Percentiles rank a stretch among this genome's conserved stretches.
Evolutionary conservation across 345 rosid species (phyloP).

Genomic region (Camelina laxa): DNA sequence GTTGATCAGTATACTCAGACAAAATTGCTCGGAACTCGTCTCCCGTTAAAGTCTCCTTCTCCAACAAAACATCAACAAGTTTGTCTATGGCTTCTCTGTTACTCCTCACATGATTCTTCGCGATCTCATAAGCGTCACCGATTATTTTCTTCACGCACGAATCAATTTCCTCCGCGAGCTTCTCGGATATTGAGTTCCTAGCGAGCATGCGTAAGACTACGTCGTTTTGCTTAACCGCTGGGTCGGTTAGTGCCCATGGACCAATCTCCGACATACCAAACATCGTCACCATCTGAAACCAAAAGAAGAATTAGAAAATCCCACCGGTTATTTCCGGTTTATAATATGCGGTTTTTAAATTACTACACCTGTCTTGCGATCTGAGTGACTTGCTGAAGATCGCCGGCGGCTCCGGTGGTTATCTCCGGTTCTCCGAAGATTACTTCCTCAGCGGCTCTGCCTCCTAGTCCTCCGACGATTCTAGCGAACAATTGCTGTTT

Average conservation of each 20-base stretch:
- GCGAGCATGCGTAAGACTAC: conserved; percentile 70
- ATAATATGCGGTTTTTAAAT: neutral
- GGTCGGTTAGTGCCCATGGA: conserved; percentile 67
- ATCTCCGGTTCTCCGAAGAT: conserved; percentile 77
- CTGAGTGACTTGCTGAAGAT: conserved; percentile 67
- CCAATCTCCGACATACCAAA: conserved; percentile 84
- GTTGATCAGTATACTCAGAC: conserved; percentile 52
- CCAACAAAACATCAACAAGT: conserved; percentile 70
- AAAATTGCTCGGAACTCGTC: conserved; percentile 69
- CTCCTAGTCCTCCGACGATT: conserved; percentile 78
- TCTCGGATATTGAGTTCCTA: conserved; percentile 71
- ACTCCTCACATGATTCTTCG: conserved; percentile 56
- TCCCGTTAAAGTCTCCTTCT: conserved; percentile 71
- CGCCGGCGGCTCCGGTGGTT: conserved; percentile 75
- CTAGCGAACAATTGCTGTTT: conserved; percentile 68
- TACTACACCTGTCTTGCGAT: conserved; percentile 65
- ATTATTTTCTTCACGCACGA: conserved; percentile 52
- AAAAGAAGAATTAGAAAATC: neutral
- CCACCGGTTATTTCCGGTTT: neutral
- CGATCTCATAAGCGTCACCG: conserved; percentile 60
- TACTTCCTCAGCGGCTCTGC: conserved; percentile 74
- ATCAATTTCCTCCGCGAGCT: conserved; percentile 69
- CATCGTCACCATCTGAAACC: conserved; percentile 71
- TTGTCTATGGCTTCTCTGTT: conserved; percentile 75
- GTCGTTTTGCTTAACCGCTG: conserved; percentile 57